phyloP scores from a whole-genome alignment of 2,329 filamentous ascomycete species.

The Stagonosporopsis vannaccii region DNA sequence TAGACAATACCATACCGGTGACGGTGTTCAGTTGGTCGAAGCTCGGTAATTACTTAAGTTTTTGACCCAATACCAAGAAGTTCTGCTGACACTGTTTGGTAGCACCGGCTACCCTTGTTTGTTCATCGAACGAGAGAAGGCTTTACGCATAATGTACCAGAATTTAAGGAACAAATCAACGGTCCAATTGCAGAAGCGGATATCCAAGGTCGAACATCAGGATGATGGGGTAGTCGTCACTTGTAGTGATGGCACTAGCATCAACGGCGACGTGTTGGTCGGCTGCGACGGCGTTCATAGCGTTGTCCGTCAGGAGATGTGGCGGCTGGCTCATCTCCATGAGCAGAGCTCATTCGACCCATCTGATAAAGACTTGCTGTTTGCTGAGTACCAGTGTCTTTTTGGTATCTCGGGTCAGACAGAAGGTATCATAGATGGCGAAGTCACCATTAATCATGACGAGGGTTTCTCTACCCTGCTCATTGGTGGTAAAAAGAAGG shows the following conservation, averaged over 20 bases:
- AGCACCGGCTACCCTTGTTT: neutral
- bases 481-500: constrained; percentile 23
- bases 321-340: constrained; percentile 14
- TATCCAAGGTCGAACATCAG: constrained; percentile 1
- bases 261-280: constrained; percentile 22
- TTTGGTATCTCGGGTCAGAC: constrained; percentile 21
- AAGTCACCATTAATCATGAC: constrained; percentile 13
- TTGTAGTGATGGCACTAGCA: constrained; percentile 14
- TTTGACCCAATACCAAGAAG: too few relatives aligned
- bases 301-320: constrained; percentile 24
- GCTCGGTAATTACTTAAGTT: neutral
- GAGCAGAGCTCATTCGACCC: constrained; percentile 9
- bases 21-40: neutral
- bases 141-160: constrained; percentile 23
- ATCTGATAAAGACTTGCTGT: constrained; percentile 10
- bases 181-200: constrained; percentile 11
- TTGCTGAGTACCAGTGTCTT: constrained; percentile 23
- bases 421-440: constrained; percentile 7
- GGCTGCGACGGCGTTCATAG: constrained; percentile 31
- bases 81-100: neutral
- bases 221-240: constrained; percentile 12
- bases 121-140: constrained; percentile 25
- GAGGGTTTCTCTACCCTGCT: constrained; percentile 14
- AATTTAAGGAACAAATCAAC: constrained; percentile 22
- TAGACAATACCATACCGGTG: neutral